Evolutionary conservation across 2,329 filamentous ascomycete genomes (phyloP).

Genomic region (Xylariaceae sp.): DNA sequence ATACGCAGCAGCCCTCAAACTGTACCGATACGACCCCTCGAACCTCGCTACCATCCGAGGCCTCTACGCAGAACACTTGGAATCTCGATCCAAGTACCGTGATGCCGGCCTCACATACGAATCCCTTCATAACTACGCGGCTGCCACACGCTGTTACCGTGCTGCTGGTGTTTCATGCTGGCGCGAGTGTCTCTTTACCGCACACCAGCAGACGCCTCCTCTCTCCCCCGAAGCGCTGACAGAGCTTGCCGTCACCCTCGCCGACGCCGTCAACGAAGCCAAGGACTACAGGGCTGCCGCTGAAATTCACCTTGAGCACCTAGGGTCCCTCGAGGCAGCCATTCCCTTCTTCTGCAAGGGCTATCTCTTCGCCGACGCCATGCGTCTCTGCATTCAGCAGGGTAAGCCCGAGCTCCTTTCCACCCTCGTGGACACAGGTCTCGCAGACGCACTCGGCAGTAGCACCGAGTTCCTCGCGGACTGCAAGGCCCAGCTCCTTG

Average conservation of each 20-base stretch:
- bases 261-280: conserved; percentile 72
- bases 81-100: conserved; percentile 67
- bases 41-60: conserved; percentile 64
- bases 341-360: conserved; percentile 79
- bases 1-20: conserved; percentile 68
- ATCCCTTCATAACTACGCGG: conserved; percentile 66
- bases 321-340: conserved; percentile 64
- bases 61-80: conserved; percentile 74
- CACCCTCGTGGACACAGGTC: conserved; percentile 66
- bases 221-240: conserved; percentile 55
- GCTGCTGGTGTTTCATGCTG: conserved; percentile 71
- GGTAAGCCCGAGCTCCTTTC: conserved; percentile 57
- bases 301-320: conserved; percentile 74
- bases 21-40: conserved; percentile 76
- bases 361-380: conserved; percentile 82
- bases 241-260: conserved; percentile 67
- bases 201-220: conserved; percentile 59
- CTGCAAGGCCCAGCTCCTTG: conserved; percentile 76
- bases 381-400: conserved; percentile 64
- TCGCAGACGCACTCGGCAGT: conserved; percentile 73
- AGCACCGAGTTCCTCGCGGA: conserved; percentile 91
- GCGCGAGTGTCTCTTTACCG: conserved; percentile 83
- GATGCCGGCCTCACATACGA: conserved; percentile 91
- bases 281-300: conserved; percentile 81
- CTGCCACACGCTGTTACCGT: conserved; percentile 78